Evolutionary conservation across 2,329 filamentous ascomycete species (phyloP).

Genomic region (Drechslerella stenobrocha): DNA sequence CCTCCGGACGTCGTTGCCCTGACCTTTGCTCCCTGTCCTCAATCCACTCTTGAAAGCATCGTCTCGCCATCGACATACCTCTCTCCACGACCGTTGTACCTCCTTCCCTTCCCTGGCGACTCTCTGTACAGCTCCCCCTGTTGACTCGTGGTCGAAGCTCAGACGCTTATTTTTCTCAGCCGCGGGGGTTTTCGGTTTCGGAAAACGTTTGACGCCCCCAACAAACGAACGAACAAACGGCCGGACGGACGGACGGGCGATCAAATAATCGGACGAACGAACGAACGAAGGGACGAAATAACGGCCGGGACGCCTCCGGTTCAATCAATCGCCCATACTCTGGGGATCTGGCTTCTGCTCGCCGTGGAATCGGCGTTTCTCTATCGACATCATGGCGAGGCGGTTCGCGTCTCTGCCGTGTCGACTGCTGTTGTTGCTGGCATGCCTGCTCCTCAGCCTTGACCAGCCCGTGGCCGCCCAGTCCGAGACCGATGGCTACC

Average conservation of each 20-base stretch:
- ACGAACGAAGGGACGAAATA: no score
- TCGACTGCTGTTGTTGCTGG: constrained; percentile 18
- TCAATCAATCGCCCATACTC: no score
- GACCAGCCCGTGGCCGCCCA: constrained; percentile 28
- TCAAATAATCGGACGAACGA: no score
- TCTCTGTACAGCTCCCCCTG: no score
- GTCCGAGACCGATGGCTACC: constrained; percentile 35
- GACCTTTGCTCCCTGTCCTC: background rate
- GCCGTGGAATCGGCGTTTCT: no score
- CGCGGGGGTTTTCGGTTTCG: background rate
- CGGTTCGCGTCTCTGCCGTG: constrained; percentile 25
- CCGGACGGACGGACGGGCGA: no score
- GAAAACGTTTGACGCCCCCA: no score
- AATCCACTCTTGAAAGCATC: background rate
- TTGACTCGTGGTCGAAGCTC: background rate
- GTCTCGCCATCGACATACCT: background rate
- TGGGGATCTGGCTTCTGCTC: no score
- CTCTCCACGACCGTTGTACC: no score
- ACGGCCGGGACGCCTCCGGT: no score
- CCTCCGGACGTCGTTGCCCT: constrained; percentile 2
- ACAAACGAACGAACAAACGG: no score
- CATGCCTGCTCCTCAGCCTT: constrained; percentile 25
- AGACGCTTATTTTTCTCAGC: background rate
- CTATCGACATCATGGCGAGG: constrained; percentile 27
- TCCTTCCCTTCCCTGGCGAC: no score